Base-by-base conservation (phyloP, 345 rosid species). In the Alliaria petiolata region DNA sequence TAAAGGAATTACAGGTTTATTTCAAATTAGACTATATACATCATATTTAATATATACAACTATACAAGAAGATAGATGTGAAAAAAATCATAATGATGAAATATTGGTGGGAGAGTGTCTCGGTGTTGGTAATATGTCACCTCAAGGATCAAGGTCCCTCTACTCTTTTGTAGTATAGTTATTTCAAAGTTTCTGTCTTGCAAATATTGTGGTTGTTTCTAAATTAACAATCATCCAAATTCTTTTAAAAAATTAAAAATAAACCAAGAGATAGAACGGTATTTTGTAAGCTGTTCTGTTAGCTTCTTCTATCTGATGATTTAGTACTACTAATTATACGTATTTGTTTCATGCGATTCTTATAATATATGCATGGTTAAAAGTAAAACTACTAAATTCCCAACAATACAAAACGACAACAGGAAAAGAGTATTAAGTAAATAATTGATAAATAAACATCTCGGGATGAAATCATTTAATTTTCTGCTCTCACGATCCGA, bases 121-220 rank as follows among this genome's bases (percentile, higher is more conserved):
- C 30, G 62, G 36, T 69, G 67, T 76, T 62, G 76, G 80, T 64
- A 70, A 70, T 65, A 16, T 75, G 79, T 75, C 79, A 75, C 74
- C 35, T 75, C 79, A 75, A 55, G 5, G 50, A 69, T 68, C 74
- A 53, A 75, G 58, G 70, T 60, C 78, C 62, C 73, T 67, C 65
- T 39, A 44, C 58, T 68, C n/a, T 68, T 75, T 75, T 75, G 74
- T 61, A 68, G 36, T 49, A 26, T 68, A 52, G 58, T 61, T 62
- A 53, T 61, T 75, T 61, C 51, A 61, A 52, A 44, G 44, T 61
- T 61, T 75, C 64, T 68, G 67, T 3, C 28, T 59, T 44, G 62
- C 31, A 50, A 40, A 28, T 59, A 16, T 59, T 66, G 67, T 59
- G 57, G 13, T 42, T 43, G 20, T 44, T 62, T 35, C 6, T 6